Evolutionary conservation across 1,284 basidiomycete genomes (phyloP).

Genomic region (Ustilago shanxiensis): DNA sequence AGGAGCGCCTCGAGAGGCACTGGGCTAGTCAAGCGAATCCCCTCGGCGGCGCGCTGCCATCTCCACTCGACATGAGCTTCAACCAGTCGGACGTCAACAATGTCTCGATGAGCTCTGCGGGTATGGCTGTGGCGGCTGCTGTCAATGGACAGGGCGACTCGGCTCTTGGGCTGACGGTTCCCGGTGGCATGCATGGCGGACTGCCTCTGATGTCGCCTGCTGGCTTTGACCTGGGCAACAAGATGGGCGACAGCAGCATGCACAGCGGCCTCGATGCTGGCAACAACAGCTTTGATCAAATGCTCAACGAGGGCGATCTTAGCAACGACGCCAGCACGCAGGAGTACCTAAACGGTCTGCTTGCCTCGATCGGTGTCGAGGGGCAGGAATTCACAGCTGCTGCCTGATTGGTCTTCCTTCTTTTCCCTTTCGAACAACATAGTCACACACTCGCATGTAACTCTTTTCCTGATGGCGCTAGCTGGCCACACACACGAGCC

Average conservation of each 20-base stretch:
- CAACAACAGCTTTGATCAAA: slow-evolving; percentile 50
- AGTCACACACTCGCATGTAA: not conserved
- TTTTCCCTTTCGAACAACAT: not conserved
- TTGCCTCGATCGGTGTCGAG: slow-evolving; percentile 55
- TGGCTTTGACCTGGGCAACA: slow-evolving; percentile 30
- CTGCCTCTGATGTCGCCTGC: slow-evolving; percentile 37
- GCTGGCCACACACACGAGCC: slow-evolving; percentile 4
- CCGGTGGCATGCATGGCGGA: slow-evolving; percentile 20
- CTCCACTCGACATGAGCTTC: slow-evolving; percentile 54
- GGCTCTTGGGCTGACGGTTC: slow-evolving; percentile 38
- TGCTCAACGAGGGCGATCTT: slow-evolving; percentile 36
- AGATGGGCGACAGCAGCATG: slow-evolving; percentile 18
- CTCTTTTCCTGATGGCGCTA: not conserved
- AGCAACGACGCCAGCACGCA: slow-evolving; percentile 45
- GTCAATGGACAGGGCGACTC: slow-evolving; percentile 20
- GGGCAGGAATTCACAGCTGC: slow-evolving; percentile 27
- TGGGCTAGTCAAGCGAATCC: slow-evolving; percentile 56
- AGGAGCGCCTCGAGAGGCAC: slow-evolving; percentile 59
- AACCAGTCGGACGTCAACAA: slow-evolving; percentile 29
- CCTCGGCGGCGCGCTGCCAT: slow-evolving; percentile 30
- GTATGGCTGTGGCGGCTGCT: slow-evolving; percentile 27
- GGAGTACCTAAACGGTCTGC: slow-evolving; percentile 46
- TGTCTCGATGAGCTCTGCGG: slow-evolving; percentile 25
- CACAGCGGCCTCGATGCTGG: slow-evolving; percentile 29
- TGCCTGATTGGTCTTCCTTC: slow-evolving; percentile 2